A percentile compares a stretch with the other conserved stretches of the same genome.
These are phyloP conservation scores for Phaeomoniella chlamydospora DNA, from an alignment of 2,329 filamentous ascomycete genomes.

Conservation along the genomic window DNA sequence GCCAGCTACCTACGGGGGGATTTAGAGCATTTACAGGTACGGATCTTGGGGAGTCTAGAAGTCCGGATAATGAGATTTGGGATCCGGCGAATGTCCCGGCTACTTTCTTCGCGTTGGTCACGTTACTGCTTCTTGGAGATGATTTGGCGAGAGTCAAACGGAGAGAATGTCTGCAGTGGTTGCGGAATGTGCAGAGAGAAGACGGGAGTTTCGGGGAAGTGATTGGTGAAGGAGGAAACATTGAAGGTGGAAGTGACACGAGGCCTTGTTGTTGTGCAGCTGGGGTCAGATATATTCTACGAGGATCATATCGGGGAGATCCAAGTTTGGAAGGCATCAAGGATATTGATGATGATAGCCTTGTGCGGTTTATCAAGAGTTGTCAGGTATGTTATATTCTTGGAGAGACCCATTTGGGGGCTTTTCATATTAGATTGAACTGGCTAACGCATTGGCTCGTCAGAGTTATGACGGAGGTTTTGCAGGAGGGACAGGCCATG, in stretches of 20 bases:
- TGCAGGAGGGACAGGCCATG: constrained; percentile 61
- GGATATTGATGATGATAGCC: constrained; percentile 60
- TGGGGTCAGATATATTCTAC: constrained; percentile 67
- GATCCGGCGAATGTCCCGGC: constrained; percentile 74
- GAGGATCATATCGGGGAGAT: constrained; percentile 36
- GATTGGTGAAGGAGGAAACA: constrained; percentile 40
- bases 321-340: constrained; percentile 39
- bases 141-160: constrained; percentile 53
- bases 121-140: constrained; percentile 53
- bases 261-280: constrained; percentile 78
- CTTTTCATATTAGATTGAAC: constrained; percentile 4
- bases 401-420: constrained; percentile 10
- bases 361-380: constrained; percentile 56
- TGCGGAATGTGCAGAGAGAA: constrained; percentile 57
- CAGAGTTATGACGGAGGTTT: constrained; percentile 78
- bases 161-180: constrained; percentile 55
- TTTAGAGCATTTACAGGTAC: constrained; percentile 76
- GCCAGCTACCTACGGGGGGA: constrained; percentile 70
- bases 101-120: constrained; percentile 74
- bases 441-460: constrained; percentile 2
- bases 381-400: constrained; percentile 35
- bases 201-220: constrained; percentile 91
- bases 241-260: constrained; percentile 73
- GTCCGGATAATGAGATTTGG: constrained; percentile 41
- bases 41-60: constrained; percentile 32